These are phyloP conservation scores for Fusarium protoensiforme DNA, from an alignment of 2,329 filamentous ascomycete species.

Conservation along the genomic window DNA sequence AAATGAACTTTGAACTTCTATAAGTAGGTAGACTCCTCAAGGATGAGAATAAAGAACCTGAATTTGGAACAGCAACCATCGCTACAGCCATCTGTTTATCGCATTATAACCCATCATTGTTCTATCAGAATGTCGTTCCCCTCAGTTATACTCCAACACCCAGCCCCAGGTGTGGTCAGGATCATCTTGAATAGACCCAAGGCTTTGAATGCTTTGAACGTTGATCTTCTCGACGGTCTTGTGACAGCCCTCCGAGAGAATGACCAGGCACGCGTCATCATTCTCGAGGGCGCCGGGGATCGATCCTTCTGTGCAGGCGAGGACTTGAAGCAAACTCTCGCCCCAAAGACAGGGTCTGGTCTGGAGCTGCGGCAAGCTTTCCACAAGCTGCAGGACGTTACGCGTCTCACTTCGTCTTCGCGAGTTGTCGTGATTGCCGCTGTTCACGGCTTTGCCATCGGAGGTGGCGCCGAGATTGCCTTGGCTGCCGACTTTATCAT, in stretches of 20 bases:
- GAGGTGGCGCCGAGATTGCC: constrained; percentile 15
- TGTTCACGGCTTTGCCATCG: constrained; percentile 11
- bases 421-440: neutral
- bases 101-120: no score
- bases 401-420: neutral
- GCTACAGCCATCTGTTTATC: no score
- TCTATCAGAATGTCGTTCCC: neutral
- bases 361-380: neutral
- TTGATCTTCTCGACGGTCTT: neutral
- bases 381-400: neutral
- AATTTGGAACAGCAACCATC: no score
- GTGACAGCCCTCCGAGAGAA: neutral
- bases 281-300: neutral
- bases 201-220: constrained; percentile 7
- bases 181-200: constrained; percentile 11
- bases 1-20: no score
- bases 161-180: neutral
- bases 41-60: no score
- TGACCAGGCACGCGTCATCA: neutral
- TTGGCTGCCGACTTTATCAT: constrained; percentile 12
- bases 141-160: neutral
- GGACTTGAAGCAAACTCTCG: neutral
- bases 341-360: neutral
- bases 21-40: no score
- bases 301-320: neutral